Evolutionary conservation across 139 green algal genomes (phyloP).

Genomic region (Chlamydomonas sphaeroides): DNA sequence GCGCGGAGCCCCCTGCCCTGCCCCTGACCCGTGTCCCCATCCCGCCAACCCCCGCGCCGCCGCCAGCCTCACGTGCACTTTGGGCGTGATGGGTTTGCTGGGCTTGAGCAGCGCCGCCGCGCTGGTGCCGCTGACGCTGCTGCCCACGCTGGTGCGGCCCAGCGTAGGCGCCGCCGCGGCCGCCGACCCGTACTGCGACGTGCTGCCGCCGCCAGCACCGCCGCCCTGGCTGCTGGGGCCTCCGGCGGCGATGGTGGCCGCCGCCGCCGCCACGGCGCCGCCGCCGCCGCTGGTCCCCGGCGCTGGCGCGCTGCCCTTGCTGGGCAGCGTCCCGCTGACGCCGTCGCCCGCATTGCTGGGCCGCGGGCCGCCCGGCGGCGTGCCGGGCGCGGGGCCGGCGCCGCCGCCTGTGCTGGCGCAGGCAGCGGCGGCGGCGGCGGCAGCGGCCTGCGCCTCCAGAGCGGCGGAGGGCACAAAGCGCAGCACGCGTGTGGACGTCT

Average conservation of each 20-base stretch:
- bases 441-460: conserved; percentile 6
- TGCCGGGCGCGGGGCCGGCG: neutral
- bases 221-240: no score
- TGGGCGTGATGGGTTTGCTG: conserved; percentile 9
- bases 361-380: neutral
- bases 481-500: conserved; percentile 26
- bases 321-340: neutral
- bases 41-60: no score
- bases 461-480: conserved; percentile 33
- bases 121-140: neutral
- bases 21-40: no score
- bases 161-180: neutral
- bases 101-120: conserved; percentile 21
- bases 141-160: neutral
- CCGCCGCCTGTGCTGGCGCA: neutral
- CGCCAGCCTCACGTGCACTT: conserved; percentile 27
- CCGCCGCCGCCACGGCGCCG: neutral
- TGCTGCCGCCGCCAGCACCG: neutral
- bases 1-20: no score
- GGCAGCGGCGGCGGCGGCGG: neutral
- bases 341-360: no score
- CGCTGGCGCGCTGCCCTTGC: neutral
- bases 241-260: no score
- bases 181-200: no score
- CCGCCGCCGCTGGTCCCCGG: neutral